phyloP scores from a whole-genome alignment of 495 filamentous ascomycete genomes.

The Bombardia bombarda region DNA sequence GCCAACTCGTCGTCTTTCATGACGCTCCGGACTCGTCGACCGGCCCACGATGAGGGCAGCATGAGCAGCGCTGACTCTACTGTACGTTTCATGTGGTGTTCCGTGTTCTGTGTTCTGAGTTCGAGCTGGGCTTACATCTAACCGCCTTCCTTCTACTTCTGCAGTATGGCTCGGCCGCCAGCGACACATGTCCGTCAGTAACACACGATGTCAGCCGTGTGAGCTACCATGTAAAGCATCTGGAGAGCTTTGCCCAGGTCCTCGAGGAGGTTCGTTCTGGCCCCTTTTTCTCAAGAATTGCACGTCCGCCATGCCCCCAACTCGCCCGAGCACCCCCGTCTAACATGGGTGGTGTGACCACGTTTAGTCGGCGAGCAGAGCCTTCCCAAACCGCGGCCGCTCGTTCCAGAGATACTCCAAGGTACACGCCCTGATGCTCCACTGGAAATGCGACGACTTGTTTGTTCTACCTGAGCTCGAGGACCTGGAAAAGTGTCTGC shows the following conservation, averaged over 20 bases:
- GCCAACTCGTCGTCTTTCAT: conserved; percentile 29
- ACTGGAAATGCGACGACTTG: conserved; percentile 49
- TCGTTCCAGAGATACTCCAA: conserved; percentile 39
- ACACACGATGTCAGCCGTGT: conserved; percentile 47
- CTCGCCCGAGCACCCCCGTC: background rate
- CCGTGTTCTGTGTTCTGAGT: too few relatives aligned
- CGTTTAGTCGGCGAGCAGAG: conserved; percentile 38
- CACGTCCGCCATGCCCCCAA: too few relatives aligned
- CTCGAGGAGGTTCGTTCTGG: conserved; percentile 42
- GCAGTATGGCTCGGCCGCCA: conserved; percentile 38
- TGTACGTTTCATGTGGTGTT: conserved; percentile 28
- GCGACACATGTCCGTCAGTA: conserved; percentile 30
- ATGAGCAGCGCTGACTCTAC: conserved; percentile 40
- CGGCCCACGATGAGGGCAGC: conserved; percentile 28
- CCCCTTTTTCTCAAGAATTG: too few relatives aligned
- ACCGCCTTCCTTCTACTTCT: conserved; percentile 2
- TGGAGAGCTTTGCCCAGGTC: conserved; percentile 39
- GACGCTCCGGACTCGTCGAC: conserved; percentile 35
- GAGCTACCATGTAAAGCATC: conserved; percentile 43
- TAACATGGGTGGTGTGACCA: conserved; percentile 1
- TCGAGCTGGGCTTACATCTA: too few relatives aligned
- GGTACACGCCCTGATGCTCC: conserved; percentile 43
- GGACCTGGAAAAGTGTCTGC: conserved; percentile 41
- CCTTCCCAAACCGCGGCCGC: conserved; percentile 38
- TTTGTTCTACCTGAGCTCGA: conserved; percentile 44